A percentile compares a stretch with the other conserved stretches of the same genome.
Evolutionary conservation across 1,284 basidiomycete genomes (phyloP).

Genomic region (Puccinia hordei): DNA sequence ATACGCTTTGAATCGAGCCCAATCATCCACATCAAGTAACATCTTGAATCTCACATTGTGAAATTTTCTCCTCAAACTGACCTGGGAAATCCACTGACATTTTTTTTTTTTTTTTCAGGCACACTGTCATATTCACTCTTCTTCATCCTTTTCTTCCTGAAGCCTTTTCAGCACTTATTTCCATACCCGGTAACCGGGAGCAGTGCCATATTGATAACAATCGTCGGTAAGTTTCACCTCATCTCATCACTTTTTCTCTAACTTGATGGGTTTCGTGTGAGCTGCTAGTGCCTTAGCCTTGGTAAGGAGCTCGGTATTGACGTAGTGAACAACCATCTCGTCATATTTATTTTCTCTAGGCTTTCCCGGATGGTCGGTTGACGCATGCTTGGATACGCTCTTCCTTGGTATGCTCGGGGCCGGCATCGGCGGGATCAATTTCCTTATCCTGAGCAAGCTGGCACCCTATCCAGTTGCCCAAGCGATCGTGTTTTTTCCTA

Average conservation of each 20-base stretch:
- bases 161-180: slow-evolving; percentile 55
- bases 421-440: slow-evolving; percentile 56
- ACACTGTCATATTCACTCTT: slow-evolving; percentile 57
- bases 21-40: too few species aligned
- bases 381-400: slow-evolving; percentile 52
- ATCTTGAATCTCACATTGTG: neutral
- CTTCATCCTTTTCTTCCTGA: slow-evolving; percentile 58
- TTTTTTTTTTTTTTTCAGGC: slow-evolving; percentile 49
- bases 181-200: slow-evolving; percentile 56
- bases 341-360: slow-evolving; percentile 58
- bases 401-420: slow-evolving; percentile 57
- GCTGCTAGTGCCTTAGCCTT: neutral
- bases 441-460: slow-evolving; percentile 59
- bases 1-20: too few species aligned
- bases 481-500: slow-evolving; percentile 58
- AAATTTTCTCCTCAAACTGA: neutral
- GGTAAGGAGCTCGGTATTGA: too few species aligned
- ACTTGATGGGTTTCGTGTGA: neutral
- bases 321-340: slow-evolving; percentile 41
- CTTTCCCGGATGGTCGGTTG: slow-evolving; percentile 56
- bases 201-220: slow-evolving; percentile 37
- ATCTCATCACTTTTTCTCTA: neutral
- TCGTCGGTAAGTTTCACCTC: neutral
- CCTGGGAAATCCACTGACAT: neutral
- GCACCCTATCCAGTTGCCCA: slow-evolving; percentile 58